Base-by-base conservation (phyloP, 306 rosid genomes). In the Vachellia collinsii region DNA sequence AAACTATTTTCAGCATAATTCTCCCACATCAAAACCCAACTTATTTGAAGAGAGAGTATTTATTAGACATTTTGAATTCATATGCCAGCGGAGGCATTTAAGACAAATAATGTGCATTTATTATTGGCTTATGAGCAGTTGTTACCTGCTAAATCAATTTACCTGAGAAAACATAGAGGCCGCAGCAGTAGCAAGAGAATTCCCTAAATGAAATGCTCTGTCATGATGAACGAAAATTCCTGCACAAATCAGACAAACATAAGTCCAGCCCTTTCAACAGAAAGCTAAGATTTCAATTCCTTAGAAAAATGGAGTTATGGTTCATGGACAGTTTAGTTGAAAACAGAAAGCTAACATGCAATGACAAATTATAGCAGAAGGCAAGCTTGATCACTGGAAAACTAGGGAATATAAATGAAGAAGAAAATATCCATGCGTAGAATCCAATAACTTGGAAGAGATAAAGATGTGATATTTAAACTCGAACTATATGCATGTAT, bases 91-190 rank as follows among this genome's bases (percentile, higher is more conserved):
- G 8, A 19, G 72, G 41, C 43, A 65, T 61, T 22, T n/a, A 29
- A 11, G 17, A 16, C 5, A 65, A 64, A 36, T 25, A 29, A 29
- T 29, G 7, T 14, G 8, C 4, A 62, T 4, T 58, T 23, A 16
- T 5, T 64, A 7, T 37, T 0, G 17, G 44, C 4, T 37, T 36
- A 16, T 37, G 46, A 34, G 23, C 41, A 47, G 53, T 47, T 47
- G 53, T 47, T 47, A 47, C 46, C 7, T 16, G 46, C 14, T 37
- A 39, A 9, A 19, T 10, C 11, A 42, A 42, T 9, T 68, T 41
- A 68, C 73, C 73, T 68, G 73, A 23, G 5, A n/a, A 68, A 19
- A 43, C 4, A 68, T 42, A 68, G 53, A 68, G 16, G 51, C 29
- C 0, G 8, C 19, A 20, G 73, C 73, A 68, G 53, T 10, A 4